A percentile compares a stretch with the other conserved stretches of the same genome.
Conservation (phyloP, 345 rosid species). For the Jatropha curcas region DNA sequence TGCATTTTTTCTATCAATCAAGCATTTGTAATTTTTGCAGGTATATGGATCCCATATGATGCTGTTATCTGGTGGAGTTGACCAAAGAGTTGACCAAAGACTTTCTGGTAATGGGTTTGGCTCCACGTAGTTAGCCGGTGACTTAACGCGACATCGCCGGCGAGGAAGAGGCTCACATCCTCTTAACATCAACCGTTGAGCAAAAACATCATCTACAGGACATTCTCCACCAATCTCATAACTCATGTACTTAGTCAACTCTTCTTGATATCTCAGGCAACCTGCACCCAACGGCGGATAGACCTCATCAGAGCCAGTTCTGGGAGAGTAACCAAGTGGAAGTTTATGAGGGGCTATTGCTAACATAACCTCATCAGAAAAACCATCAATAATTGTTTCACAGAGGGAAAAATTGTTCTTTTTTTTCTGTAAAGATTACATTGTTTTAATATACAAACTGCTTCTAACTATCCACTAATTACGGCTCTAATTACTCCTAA, state of each 20-base stretch:
- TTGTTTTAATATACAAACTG: too few species aligned
- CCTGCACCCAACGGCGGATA: constrained; percentile 40
- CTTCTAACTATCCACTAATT: too few species aligned
- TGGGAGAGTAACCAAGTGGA: constrained; percentile 42
- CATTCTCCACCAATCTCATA: constrained; percentile 50
- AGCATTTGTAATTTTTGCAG: constrained; percentile 50
- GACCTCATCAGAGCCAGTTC: constrained; percentile 37
- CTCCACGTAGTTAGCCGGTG: constrained; percentile 36
- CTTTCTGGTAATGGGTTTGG: constrained; percentile 36
- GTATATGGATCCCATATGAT: constrained; percentile 50
- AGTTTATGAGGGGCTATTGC: constrained; percentile 43
- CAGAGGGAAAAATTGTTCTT: too few species aligned
- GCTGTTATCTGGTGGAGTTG: constrained; percentile 38
- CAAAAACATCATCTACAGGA: constrained; percentile 46
- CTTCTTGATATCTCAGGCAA: constrained; percentile 46
- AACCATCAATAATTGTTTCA: too few species aligned
- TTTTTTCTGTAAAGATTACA: too few species aligned
- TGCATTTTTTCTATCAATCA: constrained; percentile 32
- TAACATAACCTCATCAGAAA: constrained; percentile 36
- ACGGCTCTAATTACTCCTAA: too few species aligned
- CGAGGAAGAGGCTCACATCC: constrained; percentile 60
- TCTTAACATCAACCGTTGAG: constrained; percentile 47
- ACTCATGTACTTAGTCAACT: constrained; percentile 40
- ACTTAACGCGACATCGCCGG: constrained; percentile 44
- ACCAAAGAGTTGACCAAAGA: constrained; percentile 50